phyloP scores from a whole-genome alignment of 441 rosid species.

The Mallotus japonicus region DNA sequence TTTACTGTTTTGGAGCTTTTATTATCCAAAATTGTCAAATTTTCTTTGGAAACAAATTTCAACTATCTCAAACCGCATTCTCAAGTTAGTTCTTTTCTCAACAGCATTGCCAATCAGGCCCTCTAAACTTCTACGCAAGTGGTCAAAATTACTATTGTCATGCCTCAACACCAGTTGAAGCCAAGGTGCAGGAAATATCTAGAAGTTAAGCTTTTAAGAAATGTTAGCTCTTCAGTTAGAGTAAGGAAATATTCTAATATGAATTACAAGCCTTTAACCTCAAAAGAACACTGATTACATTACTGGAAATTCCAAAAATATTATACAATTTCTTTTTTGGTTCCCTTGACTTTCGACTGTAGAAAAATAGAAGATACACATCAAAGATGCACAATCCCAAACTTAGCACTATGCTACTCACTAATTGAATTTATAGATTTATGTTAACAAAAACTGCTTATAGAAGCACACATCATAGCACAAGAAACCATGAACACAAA shows the following conservation, averaged over 20 bases:
- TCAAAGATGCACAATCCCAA: conserved; percentile 2
- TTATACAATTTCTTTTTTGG: not conserved
- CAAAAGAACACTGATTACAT: not conserved
- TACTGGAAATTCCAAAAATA: not conserved
- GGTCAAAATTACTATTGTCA: conserved; percentile 24
- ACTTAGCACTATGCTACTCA: not conserved
- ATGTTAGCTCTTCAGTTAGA: not conserved
- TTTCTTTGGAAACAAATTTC: too few relatives aligned
- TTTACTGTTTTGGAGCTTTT: too few relatives aligned
- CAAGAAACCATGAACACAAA: not conserved
- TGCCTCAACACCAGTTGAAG: conserved; percentile 1
- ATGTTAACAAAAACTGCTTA: not conserved
- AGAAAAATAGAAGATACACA: not conserved
- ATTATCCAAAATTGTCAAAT: too few relatives aligned
- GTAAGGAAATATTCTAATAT: not conserved
- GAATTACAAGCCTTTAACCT: not conserved
- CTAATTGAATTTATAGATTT: not conserved
- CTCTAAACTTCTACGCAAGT: conserved; percentile 7
- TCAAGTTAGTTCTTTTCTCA: too few relatives aligned
- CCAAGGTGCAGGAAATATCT: not conserved
- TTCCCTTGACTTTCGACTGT: not conserved
- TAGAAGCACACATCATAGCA: not conserved
- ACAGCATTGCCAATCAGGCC: too few relatives aligned
- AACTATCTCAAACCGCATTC: too few relatives aligned
- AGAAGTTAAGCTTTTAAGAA: not conserved